Percentiles rank a stretch among this genome's conserved stretches.
Evolutionary conservation across 1,139 yeast genomes (phyloP).

Genomic region (Taphrina flavorubra): DNA sequence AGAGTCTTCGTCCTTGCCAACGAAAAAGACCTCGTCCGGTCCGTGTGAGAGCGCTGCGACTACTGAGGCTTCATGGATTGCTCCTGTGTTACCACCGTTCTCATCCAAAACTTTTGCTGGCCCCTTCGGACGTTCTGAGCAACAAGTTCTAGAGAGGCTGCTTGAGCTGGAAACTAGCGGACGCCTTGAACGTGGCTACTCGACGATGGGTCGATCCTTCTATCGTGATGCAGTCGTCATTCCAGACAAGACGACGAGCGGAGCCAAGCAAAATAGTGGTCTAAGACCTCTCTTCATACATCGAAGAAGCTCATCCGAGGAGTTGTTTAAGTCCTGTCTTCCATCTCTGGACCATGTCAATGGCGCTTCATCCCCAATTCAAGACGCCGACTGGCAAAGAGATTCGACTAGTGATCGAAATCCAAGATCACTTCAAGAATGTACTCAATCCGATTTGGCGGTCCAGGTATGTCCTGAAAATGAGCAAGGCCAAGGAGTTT

Average conservation of each 20-base stretch:
- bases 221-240: neutral
- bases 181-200: conserved; percentile 9
- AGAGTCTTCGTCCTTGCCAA: neutral
- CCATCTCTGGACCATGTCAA: conserved; percentile 4
- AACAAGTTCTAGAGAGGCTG: conserved; percentile 10
- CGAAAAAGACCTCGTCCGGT: neutral
- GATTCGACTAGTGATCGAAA: neutral
- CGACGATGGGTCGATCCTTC: conserved; percentile 9
- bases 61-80: neutral
- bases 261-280: neutral
- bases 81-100: conserved; percentile 5
- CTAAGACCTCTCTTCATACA: neutral
- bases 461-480: neutral
- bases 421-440: neutral
- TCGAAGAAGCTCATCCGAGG: neutral
- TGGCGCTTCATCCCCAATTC: neutral
- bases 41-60: neutral
- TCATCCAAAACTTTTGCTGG: conserved; percentile 17
- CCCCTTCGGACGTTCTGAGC: conserved; percentile 14
- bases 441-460: neutral
- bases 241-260: neutral
- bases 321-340: neutral
- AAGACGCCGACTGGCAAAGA: neutral
- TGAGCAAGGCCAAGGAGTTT: neutral
- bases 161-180: conserved; percentile 17